These are phyloP conservation scores for Verbascum thapsus DNA, from an alignment of 257 asterid genomes.

Conservation along the genomic window DNA sequence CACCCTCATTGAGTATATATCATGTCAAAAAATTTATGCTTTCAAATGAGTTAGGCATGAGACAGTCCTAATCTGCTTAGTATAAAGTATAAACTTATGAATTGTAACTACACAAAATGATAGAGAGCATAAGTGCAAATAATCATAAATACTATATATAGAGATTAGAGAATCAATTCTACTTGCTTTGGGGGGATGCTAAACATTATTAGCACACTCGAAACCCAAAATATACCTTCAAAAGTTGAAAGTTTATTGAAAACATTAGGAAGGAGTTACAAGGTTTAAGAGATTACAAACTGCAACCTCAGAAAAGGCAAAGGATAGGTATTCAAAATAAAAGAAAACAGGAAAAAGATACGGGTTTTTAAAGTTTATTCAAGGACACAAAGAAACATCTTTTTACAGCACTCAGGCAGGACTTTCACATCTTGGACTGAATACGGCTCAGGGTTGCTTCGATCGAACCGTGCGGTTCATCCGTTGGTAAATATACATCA, in stretches of 20 bases:
- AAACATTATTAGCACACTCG: too few species aligned
- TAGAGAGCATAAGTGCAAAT: too few species aligned
- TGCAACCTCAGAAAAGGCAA: not conserved
- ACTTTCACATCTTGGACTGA: slow-evolving; percentile 67
- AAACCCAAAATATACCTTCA: not conserved
- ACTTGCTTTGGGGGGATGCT: too few species aligned
- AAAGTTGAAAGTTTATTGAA: not conserved
- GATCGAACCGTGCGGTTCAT: slow-evolving; percentile 93
- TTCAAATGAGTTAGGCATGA: too few species aligned
- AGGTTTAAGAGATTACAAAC: slow-evolving; percentile 18
- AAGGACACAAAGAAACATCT: not conserved
- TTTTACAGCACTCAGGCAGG: not conserved
- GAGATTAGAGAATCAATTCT: too few species aligned
- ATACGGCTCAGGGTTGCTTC: slow-evolving; percentile 84
- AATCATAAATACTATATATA: too few species aligned
- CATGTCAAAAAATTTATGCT: too few species aligned
- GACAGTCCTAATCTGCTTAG: too few species aligned
- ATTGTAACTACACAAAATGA: too few species aligned
- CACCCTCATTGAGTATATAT: too few species aligned
- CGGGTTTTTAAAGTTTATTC: slow-evolving; percentile 19
- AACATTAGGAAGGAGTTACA: not conserved
- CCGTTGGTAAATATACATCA: slow-evolving; percentile 86
- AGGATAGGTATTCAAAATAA: too few species aligned
- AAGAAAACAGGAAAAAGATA: not conserved
- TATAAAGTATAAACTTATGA: too few species aligned